Base-by-base conservation (phyloP, 345 rosid genomes). In the Populus nigra region DNA sequence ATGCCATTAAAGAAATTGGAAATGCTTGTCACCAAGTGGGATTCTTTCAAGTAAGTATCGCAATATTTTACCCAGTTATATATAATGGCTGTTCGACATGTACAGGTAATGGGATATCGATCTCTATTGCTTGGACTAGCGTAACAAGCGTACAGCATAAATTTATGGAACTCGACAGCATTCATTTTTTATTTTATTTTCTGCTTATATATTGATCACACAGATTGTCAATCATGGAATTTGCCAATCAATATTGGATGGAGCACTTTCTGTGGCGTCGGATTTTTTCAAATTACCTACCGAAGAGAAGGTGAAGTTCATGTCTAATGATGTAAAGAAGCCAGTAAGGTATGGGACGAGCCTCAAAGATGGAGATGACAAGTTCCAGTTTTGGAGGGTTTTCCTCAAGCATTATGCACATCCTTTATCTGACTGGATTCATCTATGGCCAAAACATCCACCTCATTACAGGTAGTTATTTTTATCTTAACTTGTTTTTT, bases 391-490 rank as follows among this genome's bases (percentile, higher is more conserved):
- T 39, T 88, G 96, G 93, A 90, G 96, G 75, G 83, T 83, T 35
- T 91, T 93, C 80, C 86, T 91, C 45, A 90, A 93, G 82, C 94
- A 86, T 71, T 89, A 93, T 76, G 91, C 94, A 22, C 73, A 90
- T 76, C 98, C 98, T 31, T 82, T 88, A 39, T 78, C 88, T 62
- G 75, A 83, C 15, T 91, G 90, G 90, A 76, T 87, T 77, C 80
- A 79, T 67, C 78, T 69, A 8, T 93, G 94, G 96, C 93, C 96
- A 11, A n/a, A 81, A 2, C 88, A 89, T 59, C 96, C 94, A 36
- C 83, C 91, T 7, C 27, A 39, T 55, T 93, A 89, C 66, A 88
- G 90, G 90, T 88, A 49, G 7, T 3, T 68, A n/a, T 23, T 8
- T 31, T 43, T 8, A 15, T 41, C 17, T 71, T 8, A 38, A 38